phyloP scores from a whole-genome alignment of 441 rosid species.

The Gossypium davidsonii region DNA sequence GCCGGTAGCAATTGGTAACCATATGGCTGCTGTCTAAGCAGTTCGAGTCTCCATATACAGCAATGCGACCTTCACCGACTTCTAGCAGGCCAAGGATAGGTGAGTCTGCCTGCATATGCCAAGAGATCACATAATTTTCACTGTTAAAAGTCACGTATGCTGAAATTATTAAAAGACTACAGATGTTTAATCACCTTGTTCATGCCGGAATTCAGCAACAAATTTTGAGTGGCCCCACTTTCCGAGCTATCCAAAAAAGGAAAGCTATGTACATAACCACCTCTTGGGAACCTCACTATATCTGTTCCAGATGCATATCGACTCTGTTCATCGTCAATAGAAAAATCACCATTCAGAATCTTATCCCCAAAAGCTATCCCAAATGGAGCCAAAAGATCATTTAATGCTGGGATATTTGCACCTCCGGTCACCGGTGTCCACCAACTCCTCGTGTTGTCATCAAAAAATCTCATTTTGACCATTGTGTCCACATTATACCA shows the following conservation, averaged over 20 bases:
- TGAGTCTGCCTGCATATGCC: constrained; percentile 36
- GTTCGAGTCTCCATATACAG: constrained; percentile 95
- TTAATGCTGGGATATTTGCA: constrained; percentile 89
- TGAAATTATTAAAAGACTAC: not conserved
- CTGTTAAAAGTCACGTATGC: not conserved
- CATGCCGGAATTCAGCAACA: constrained; percentile 57
- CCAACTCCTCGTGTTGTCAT: constrained; percentile 96
- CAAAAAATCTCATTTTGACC: constrained; percentile 99
- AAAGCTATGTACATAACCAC: constrained; percentile 79
- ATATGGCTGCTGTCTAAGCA: constrained; percentile 97
- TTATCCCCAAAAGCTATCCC: constrained; percentile 97
- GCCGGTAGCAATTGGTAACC: constrained; percentile 97
- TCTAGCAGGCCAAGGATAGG: constrained; percentile 83
- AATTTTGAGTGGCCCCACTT: constrained; percentile 92
- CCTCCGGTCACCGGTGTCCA: constrained; percentile 99
- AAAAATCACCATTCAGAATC: constrained; percentile 89
- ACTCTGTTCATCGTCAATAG: constrained; percentile 91
- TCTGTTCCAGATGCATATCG: constrained; percentile 97
- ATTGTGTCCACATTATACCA: constrained; percentile 98
- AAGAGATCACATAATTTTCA: constrained; percentile 10
- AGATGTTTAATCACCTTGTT: constrained; percentile 39
- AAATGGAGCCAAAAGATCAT: constrained; percentile 90
- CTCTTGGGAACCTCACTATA: constrained; percentile 84
- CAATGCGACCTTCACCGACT: constrained; percentile 71
- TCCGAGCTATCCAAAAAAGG: constrained; percentile 92